A percentile compares a stretch with the other conserved stretches of the same genome.
Conservation (phyloP, 2,329 filamentous ascomycete species). For the Aspergillus nomiae region DNA sequence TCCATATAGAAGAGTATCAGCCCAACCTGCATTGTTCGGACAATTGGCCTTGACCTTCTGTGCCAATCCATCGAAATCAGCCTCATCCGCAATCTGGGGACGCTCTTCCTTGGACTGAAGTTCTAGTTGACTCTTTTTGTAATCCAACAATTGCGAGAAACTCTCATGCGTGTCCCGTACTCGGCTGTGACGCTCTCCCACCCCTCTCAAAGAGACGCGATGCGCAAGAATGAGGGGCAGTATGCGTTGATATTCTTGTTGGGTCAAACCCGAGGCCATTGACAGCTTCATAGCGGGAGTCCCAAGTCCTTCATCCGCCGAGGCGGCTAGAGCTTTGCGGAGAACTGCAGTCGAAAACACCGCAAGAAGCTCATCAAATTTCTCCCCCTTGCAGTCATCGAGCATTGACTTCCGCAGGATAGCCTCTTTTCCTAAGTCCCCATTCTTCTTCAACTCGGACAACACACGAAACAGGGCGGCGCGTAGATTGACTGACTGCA, state of each 20-base stretch:
- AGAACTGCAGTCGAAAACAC: slow-evolving; percentile 82
- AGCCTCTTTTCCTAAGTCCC: slow-evolving; percentile 74
- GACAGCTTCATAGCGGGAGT: slow-evolving; percentile 59
- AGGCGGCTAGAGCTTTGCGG: slow-evolving; percentile 63
- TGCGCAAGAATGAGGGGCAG: slow-evolving; percentile 72
- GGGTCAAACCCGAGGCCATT: slow-evolving; percentile 47
- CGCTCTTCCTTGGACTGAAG: slow-evolving; percentile 30
- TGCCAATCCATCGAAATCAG: slow-evolving; percentile 39
- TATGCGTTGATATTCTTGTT: slow-evolving; percentile 47
- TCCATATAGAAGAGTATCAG: slow-evolving; percentile 69
- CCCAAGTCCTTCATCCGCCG: slow-evolving; percentile 41
- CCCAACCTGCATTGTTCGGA: slow-evolving; percentile 75
- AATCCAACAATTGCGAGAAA: slow-evolving; percentile 65
- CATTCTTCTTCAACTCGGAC: slow-evolving; percentile 85
- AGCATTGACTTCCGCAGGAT: slow-evolving; percentile 92
- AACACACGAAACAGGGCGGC: slow-evolving; percentile 79
- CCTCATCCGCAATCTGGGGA: slow-evolving; percentile 37
- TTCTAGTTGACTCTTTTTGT: slow-evolving; percentile 62
- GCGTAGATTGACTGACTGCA: slow-evolving; percentile 88
- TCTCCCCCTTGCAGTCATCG: slow-evolving; percentile 91
- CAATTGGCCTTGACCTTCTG: slow-evolving; percentile 69
- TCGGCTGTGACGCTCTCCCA: slow-evolving; percentile 62
- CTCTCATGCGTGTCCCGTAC: slow-evolving; percentile 61
- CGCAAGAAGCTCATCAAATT: slow-evolving; percentile 82
- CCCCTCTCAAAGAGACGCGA: slow-evolving; percentile 63